Evolutionary conservation across 495 filamentous ascomycete genomes (phyloP), one percentile per base, ranked within the genome.

Genomic region (Rusavskia elegans): DNA sequence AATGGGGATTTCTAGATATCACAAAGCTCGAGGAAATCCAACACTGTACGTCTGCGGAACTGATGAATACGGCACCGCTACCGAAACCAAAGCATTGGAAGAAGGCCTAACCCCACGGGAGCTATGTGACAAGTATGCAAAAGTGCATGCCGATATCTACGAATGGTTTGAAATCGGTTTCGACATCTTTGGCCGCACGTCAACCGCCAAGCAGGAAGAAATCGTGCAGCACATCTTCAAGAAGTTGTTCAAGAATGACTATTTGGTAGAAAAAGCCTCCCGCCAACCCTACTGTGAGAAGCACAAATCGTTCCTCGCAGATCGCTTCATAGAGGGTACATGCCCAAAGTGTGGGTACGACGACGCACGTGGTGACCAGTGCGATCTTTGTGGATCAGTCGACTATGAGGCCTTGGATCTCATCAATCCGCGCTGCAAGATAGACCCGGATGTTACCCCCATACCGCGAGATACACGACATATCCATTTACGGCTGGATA

Each of bases 261-360:
- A 78, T 61, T 70, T 97, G 41, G 80, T 83, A 57, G 84, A 95
- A 73, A 74, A 81, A 46, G 82, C 81, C 14, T 76, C 80, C 21
- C 74, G 71, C 42, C 90, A 96, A 63, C 85, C 88, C 20, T 96
- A 85, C 69, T 96, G 90, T 63, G 81, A 87, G 55, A 74, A 79
- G 29, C 89, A 97, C 64, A 70, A 80, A 17, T 81, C 80, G 21
- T 97, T 95, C 72, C 64, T 97, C 49, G 89, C 90, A 20, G 90
- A 97, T 66, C 85, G 90, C 39, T 97, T 85, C 62, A 87, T 96
- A 19, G 89, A 95, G 69, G 89, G 89, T 17, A 83, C 81, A 56
- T 96, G 89, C 67, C 81, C 82, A 39, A 78, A 78, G 52, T 96
- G 85, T 68, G 74, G 74, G 49, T 88, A 89, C 64, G 73, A 79